Conservation (phyloP, 345 rosid genomes). For the Euphorbia lathyris region DNA sequence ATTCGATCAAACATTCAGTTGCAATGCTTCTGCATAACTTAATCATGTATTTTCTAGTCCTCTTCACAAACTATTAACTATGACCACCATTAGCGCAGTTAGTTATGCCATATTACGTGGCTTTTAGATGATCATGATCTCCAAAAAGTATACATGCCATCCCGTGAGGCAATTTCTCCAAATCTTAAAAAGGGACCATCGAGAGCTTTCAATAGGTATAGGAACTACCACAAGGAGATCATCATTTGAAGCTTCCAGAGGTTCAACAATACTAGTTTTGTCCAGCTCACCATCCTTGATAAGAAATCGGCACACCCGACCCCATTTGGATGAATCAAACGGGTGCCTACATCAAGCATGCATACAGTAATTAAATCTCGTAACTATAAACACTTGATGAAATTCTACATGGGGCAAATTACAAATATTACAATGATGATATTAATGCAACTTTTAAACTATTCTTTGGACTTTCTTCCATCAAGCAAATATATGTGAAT, state of each 20-base stretch:
- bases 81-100: background rate
- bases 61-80: background rate
- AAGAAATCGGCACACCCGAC: slow-evolving; percentile 69
- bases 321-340: slow-evolving; percentile 94
- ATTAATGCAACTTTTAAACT: background rate
- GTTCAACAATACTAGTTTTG: slow-evolving; percentile 58
- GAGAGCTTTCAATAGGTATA: slow-evolving; percentile 7
- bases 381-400: background rate
- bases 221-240: slow-evolving; percentile 84
- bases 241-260: slow-evolving; percentile 66
- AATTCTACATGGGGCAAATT: background rate
- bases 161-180: background rate
- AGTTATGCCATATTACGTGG: background rate
- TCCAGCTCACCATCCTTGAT: slow-evolving; percentile 50
- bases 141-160: background rate
- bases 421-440: background rate
- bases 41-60: background rate
- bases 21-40: background rate
- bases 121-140: background rate
- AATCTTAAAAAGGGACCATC: background rate
- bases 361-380: background rate
- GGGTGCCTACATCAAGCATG: slow-evolving; percentile 62
- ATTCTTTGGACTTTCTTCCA: background rate
- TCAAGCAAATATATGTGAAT: background rate
- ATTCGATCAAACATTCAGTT: background rate